These are phyloP conservation scores for Hyaloscypha finlandica DNA, from an alignment of 495 filamentous ascomycete species.

Conservation along the genomic window DNA sequence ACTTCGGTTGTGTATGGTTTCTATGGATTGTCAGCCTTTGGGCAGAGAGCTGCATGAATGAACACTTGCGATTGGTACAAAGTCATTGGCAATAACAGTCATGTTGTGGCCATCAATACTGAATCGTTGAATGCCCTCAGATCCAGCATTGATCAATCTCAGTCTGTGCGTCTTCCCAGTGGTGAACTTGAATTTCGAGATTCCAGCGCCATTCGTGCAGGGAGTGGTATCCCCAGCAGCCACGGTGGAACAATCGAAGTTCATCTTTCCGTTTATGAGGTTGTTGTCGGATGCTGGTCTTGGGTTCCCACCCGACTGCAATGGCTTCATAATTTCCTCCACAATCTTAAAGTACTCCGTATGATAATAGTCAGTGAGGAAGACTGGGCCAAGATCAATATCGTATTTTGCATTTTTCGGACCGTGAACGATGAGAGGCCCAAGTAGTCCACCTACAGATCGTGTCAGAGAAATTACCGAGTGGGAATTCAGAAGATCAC, in stretches of 20 bases:
- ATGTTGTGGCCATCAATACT: conserved; percentile 52
- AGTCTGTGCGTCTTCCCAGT: conserved; percentile 51
- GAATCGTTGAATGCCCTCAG: conserved; percentile 52
- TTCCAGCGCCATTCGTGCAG: conserved; percentile 46
- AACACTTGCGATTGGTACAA: conserved; percentile 48
- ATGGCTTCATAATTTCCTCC: conserved; percentile 36
- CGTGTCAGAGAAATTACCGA: conserved; percentile 48
- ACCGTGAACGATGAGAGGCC: conserved; percentile 47
- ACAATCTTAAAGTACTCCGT: conserved; percentile 45
- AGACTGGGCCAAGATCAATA: conserved; percentile 50
- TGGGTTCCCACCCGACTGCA: conserved; percentile 22
- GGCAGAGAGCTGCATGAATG: conserved; percentile 21
- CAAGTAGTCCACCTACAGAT: conserved; percentile 44
- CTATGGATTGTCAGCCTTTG: conserved; percentile 30
- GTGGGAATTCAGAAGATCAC: neutral
- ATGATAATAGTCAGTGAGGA: conserved; percentile 52
- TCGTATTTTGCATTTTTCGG: conserved; percentile 41
- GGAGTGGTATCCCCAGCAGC: conserved; percentile 38
- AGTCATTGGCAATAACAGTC: conserved; percentile 52
- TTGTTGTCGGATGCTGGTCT: conserved; percentile 48
- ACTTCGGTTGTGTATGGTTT: conserved; percentile 46
- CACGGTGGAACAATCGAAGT: conserved; percentile 49
- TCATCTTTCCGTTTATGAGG: conserved; percentile 56
- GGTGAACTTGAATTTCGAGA: conserved; percentile 51
- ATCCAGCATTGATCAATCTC: conserved; percentile 52